phyloP scores from a whole-genome alignment of 2,329 filamentous ascomycete species.

The Neocatenulostroma microsporum region DNA sequence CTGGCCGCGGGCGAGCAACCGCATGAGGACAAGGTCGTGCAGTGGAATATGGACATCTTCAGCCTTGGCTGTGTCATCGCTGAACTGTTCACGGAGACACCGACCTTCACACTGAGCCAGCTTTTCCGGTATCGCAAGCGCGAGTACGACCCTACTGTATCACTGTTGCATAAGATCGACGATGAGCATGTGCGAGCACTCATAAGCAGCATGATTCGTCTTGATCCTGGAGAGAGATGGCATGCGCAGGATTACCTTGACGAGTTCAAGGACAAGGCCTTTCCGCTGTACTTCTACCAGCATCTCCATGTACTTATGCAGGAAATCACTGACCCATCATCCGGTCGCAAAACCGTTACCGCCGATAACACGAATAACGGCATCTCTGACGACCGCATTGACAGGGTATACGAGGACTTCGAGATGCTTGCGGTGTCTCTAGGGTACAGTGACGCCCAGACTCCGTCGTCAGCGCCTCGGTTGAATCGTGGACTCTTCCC shows the following conservation, averaged over 20 bases:
- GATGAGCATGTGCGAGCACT: slow-evolving; percentile 81
- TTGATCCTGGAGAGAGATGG: slow-evolving; percentile 85
- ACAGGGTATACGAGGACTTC: slow-evolving; percentile 87
- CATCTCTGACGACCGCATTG: slow-evolving; percentile 88
- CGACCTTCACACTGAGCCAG: slow-evolving; percentile 96
- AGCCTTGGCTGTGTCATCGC: slow-evolving; percentile 95
- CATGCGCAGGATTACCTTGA: slow-evolving; percentile 89
- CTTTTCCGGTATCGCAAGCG: slow-evolving; percentile 88
- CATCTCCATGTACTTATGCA: slow-evolving; percentile 98
- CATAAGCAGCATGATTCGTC: slow-evolving; percentile 90
- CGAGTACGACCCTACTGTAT: slow-evolving; percentile 80
- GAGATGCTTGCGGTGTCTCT: slow-evolving; percentile 97
- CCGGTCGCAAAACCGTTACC: slow-evolving; percentile 64
- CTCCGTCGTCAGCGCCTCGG: slow-evolving; percentile 20
- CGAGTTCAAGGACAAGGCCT: slow-evolving; percentile 85
- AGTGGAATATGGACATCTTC: slow-evolving; percentile 98
- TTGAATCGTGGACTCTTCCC: slow-evolving; percentile 58
- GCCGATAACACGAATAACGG: slow-evolving; percentile 64
- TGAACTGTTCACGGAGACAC: slow-evolving; percentile 87
- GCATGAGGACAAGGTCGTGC: slow-evolving; percentile 32
- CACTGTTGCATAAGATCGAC: slow-evolving; percentile 75
- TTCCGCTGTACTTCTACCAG: slow-evolving; percentile 94
- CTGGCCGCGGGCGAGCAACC: slow-evolving; percentile 58
- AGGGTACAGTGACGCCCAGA: slow-evolving; percentile 55
- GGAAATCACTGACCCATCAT: slow-evolving; percentile 82